Evolutionary conservation across 768 basidiomycete species (phyloP).

Genomic region (Trametopsis cervina): DNA sequence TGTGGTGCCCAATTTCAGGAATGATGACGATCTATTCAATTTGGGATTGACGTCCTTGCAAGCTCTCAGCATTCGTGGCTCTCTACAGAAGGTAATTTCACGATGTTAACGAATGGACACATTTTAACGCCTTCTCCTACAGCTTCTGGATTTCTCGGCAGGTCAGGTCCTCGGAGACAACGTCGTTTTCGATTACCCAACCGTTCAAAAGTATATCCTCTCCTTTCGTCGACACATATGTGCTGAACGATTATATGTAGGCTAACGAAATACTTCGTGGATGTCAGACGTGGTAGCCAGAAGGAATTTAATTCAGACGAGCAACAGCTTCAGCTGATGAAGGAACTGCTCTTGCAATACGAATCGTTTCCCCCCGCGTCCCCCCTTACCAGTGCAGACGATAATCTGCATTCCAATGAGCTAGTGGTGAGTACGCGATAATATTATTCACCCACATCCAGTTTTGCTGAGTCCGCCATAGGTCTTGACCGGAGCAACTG

Average conservation of each 20-base stretch:
- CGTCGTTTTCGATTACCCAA: constrained; percentile 8
- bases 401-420: background rate
- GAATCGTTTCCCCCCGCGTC: background rate
- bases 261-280: background rate
- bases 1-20: background rate
- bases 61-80: constrained; percentile 1
- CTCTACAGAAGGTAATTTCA: constrained; percentile 2
- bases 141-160: background rate
- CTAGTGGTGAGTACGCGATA: background rate
- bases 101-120: background rate
- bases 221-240: background rate
- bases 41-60: constrained; percentile 5
- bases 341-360: background rate
- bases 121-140: background rate
- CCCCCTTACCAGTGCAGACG: background rate
- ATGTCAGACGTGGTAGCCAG: background rate
- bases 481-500: constrained; percentile 8
- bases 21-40: constrained; percentile 7
- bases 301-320: background rate
- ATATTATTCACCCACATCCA: no score
- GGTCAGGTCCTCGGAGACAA: background rate
- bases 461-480: no score
- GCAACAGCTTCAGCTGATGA: constrained; percentile 5
- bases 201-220: constrained; percentile 1
- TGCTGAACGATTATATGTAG: background rate